Evolutionary conservation across 2,329 filamentous ascomycete species (phyloP).

Genomic region (Colletotrichum karsti): DNA sequence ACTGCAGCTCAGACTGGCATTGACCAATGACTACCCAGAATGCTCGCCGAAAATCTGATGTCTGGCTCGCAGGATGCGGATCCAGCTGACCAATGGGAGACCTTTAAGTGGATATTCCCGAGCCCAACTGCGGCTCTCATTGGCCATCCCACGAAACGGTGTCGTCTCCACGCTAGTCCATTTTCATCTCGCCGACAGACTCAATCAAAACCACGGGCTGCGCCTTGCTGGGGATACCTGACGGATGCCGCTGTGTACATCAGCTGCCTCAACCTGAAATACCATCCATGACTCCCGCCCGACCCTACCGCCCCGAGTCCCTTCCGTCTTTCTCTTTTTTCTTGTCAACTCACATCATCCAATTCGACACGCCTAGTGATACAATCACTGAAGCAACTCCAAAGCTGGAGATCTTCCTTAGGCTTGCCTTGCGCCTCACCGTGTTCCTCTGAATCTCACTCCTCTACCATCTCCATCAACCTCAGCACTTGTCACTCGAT

Average conservation of each 20-base stretch:
- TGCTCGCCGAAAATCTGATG: slow-evolving; percentile 45
- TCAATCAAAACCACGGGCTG: slow-evolving; percentile 32
- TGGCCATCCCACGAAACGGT: slow-evolving; percentile 32
- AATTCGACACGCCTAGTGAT: slow-evolving; percentile 5
- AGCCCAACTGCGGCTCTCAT: slow-evolving; percentile 29
- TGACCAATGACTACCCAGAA: slow-evolving; percentile 40
- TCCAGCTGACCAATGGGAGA: slow-evolving; percentile 36
- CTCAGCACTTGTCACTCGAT: background rate
- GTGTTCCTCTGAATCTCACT: background rate
- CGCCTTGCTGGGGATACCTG: slow-evolving; percentile 28
- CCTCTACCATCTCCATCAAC: background rate
- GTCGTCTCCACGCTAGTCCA: slow-evolving; percentile 41
- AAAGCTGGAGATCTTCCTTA: slow-evolving; percentile 12
- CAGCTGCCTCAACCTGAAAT: slow-evolving; percentile 32
- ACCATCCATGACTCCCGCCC: slow-evolving; percentile 34
- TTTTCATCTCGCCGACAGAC: slow-evolving; percentile 50
- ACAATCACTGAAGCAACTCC: background rate
- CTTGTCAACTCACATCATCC: background rate
- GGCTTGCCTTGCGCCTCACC: background rate
- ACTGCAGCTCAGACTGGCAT: slow-evolving; percentile 32
- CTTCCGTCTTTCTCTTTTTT: slow-evolving; percentile 7
- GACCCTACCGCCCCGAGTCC: background rate
- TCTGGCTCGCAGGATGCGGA: slow-evolving; percentile 37
- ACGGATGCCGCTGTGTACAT: background rate
- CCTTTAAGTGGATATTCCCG: background rate